Conservation (phyloP, 805 yeast species). For the Nakazawaea wyomingensis region DNA sequence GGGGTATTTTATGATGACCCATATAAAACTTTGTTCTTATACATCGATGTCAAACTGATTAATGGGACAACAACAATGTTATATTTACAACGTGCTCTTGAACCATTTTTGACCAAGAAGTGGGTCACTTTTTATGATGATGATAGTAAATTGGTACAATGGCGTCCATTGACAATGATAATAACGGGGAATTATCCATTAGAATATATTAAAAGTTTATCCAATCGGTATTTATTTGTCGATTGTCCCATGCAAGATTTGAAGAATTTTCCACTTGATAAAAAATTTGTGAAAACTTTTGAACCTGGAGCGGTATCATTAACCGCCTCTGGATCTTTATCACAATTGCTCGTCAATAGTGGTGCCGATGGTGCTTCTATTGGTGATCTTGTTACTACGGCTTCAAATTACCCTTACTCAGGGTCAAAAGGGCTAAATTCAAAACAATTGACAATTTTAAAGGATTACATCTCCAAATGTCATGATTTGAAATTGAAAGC, state of each 20-base stretch:
- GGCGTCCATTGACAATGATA: constrained; percentile 56
- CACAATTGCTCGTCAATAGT: constrained; percentile 17
- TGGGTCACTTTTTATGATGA: constrained; percentile 47
- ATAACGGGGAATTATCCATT: constrained; percentile 62
- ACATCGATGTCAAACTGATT: constrained; percentile 54
- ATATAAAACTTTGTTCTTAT: constrained; percentile 46
- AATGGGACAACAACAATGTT: constrained; percentile 34
- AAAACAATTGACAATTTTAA: constrained; percentile 26
- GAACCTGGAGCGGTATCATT: constrained; percentile 19
- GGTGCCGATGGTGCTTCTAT: too few relatives aligned
- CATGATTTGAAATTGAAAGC: constrained; percentile 49
- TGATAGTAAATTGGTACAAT: constrained; percentile 25
- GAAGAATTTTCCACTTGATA: not conserved
- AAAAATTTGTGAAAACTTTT: not conserved
- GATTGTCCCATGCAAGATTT: constrained; percentile 45
- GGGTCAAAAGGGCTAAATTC: constrained; percentile 26
- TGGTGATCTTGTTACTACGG: too few relatives aligned
- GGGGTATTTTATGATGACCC: constrained; percentile 42
- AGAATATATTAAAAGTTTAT: constrained; percentile 25
- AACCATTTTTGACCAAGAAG: constrained; percentile 39
- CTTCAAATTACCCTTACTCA: too few relatives aligned
- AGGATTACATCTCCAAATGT: constrained; percentile 26
- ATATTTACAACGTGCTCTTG: constrained; percentile 39
- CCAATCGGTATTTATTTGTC: constrained; percentile 34
- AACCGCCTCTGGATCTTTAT: constrained; percentile 21